Evolutionary conservation across 2,329 filamentous ascomycete genomes (phyloP).

Genomic region (Botrytis paeoniae): DNA sequence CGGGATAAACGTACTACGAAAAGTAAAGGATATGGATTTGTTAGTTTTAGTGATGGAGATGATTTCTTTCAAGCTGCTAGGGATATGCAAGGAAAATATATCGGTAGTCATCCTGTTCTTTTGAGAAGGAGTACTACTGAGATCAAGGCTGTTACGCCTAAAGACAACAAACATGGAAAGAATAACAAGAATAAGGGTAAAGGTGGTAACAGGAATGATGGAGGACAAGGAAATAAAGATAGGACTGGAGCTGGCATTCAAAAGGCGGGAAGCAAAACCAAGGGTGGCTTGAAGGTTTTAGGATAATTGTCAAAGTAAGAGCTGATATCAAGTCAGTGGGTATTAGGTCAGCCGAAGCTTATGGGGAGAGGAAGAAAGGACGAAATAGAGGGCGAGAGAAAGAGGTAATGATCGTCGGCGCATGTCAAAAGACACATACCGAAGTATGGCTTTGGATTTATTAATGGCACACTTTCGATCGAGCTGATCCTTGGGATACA

Average conservation of each 20-base stretch:
- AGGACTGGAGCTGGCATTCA: slow-evolving; percentile 51
- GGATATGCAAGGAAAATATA: slow-evolving; percentile 99
- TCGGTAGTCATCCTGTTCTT: slow-evolving; percentile 90
- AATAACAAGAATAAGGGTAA: slow-evolving; percentile 41
- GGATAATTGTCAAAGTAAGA: slow-evolving; percentile 44
- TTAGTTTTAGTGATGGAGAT: slow-evolving; percentile 91
- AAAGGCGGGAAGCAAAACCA: slow-evolving; percentile 65
- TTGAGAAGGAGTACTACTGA: slow-evolving; percentile 88
- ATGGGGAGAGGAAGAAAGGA: background rate
- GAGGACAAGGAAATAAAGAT: slow-evolving; percentile 39
- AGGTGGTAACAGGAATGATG: slow-evolving; percentile 39
- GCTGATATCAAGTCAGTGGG: background rate
- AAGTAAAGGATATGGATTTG: slow-evolving; percentile 93
- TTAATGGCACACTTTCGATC: background rate
- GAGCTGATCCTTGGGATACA: background rate
- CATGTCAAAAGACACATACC: background rate
- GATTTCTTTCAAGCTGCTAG: slow-evolving; percentile 95
- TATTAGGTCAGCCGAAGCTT: background rate
- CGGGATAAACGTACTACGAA: slow-evolving; percentile 95
- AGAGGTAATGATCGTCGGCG: background rate
- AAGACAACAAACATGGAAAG: slow-evolving; percentile 55
- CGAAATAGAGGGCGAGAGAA: background rate
- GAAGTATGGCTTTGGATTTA: background rate
- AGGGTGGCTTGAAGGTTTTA: slow-evolving; percentile 59
- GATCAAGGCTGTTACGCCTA: slow-evolving; percentile 72